Percentiles rank a stretch among this genome's conserved stretches.
Conservation (phyloP, 1,284 basidiomycete species). For the Moesziomyces parantarcticus region DNA sequence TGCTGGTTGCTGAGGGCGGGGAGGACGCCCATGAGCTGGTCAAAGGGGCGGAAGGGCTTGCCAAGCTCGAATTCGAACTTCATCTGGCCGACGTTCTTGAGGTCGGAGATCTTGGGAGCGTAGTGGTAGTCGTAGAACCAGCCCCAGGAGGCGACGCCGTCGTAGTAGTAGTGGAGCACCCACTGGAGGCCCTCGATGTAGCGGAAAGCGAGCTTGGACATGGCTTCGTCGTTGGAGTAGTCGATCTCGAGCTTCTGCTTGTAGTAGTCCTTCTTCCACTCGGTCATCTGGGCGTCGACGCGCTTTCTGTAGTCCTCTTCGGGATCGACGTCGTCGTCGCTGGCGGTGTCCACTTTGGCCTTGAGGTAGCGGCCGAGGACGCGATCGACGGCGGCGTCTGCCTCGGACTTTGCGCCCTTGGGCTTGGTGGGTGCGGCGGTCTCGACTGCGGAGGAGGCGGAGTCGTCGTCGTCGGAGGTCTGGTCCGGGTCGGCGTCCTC, state of each 20-base stretch:
- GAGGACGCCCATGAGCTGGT: conserved; percentile 98
- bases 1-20: conserved; percentile 88
- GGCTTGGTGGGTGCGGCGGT: conserved; percentile 58
- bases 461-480: conserved; percentile 49
- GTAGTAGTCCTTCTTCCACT: conserved; percentile 93
- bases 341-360: conserved; percentile 72
- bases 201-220: conserved; percentile 68
- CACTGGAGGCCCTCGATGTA: conserved; percentile 97
- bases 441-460: conserved; percentile 72
- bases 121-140: conserved; percentile 99
- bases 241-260: conserved; percentile 68
- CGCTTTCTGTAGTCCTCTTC: conserved; percentile 75
- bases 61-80: conserved; percentile 87
- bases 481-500: conserved; percentile 59
- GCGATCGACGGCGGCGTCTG: conserved; percentile 77
- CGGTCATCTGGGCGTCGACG: conserved; percentile 83
- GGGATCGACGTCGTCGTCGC: conserved; percentile 33
- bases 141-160: conserved; percentile 94
- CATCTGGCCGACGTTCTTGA: conserved; percentile 81
- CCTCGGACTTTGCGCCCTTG: conserved; percentile 22
- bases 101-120: conserved; percentile 78
- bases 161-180: conserved; percentile 99
- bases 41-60: conserved; percentile 89
- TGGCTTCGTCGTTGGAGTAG: conserved; percentile 72
- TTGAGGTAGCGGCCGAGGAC: conserved; percentile 88